Conservation (phyloP, 2,329 filamentous ascomycete genomes). For the Nannizziopsis arthrosporioides region DNA sequence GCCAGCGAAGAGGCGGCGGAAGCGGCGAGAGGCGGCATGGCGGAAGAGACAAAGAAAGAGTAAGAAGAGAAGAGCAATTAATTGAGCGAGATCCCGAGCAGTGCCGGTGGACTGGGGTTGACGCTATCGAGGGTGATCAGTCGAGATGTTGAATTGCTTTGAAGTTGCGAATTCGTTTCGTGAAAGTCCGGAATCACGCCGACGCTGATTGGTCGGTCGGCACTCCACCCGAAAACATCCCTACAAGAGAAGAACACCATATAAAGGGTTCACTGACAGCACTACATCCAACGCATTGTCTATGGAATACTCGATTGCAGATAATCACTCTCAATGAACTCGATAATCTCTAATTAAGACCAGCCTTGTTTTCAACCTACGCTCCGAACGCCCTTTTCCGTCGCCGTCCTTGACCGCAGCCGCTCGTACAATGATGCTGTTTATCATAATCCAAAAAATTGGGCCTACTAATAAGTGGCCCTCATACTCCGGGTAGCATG, state of each 20-base stretch:
- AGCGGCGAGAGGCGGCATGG: constrained; percentile 58
- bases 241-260: background rate
- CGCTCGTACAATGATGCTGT: too few species aligned
- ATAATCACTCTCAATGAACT: too few species aligned
- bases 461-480: too few species aligned
- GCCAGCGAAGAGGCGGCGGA: constrained; percentile 55
- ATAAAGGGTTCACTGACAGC: too few species aligned
- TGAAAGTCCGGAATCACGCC: constrained; percentile 30
- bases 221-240: constrained; percentile 1
- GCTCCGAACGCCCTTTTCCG: too few species aligned
- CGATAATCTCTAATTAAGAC: too few species aligned
- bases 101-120: constrained; percentile 10
- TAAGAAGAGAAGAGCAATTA: constrained; percentile 21
- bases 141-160: constrained; percentile 15
- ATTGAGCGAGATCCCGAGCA: constrained; percentile 17
- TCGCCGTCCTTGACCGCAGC: too few species aligned
- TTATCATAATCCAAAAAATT: too few species aligned
- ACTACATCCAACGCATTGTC: too few species aligned
- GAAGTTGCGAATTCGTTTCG: constrained; percentile 25
- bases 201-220: constrained; percentile 28
- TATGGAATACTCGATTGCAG: too few species aligned
- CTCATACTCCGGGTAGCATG: too few species aligned
- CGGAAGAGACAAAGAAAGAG: constrained; percentile 18
- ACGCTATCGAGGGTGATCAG: constrained; percentile 13
- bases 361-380: too few species aligned